Evolutionary conservation across 805 yeast species (phyloP).

Genomic region (Lachancea sp.): DNA sequence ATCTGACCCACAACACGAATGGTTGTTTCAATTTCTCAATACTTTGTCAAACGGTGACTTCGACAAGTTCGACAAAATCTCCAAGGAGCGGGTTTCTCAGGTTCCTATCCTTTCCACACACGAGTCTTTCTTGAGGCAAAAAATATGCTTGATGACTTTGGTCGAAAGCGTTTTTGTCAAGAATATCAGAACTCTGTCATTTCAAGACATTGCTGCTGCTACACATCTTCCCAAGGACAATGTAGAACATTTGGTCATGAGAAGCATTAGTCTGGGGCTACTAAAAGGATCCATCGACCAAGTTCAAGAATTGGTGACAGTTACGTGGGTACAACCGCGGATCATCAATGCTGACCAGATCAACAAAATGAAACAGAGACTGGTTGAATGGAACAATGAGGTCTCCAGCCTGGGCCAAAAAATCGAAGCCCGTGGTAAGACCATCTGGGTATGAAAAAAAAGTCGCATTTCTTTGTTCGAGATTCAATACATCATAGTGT

Average conservation of each 20-base stretch:
- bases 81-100: slow-evolving; percentile 35
- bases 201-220: slow-evolving; percentile 66
- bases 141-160: slow-evolving; percentile 86
- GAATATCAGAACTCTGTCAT: slow-evolving; percentile 64
- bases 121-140: slow-evolving; percentile 71
- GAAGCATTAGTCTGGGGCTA: slow-evolving; percentile 77
- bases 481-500: slow-evolving; percentile 9
- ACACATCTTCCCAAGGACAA: slow-evolving; percentile 54
- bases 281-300: slow-evolving; percentile 90
- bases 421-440: slow-evolving; percentile 56
- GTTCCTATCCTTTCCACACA: slow-evolving; percentile 53
- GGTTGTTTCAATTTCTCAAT: slow-evolving; percentile 68
- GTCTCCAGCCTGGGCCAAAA: slow-evolving; percentile 60
- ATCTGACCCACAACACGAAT: slow-evolving; percentile 44
- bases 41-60: slow-evolving; percentile 77
- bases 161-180: slow-evolving; percentile 82
- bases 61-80: slow-evolving; percentile 49
- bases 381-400: slow-evolving; percentile 70
- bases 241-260: slow-evolving; percentile 88
- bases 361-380: slow-evolving; percentile 61
- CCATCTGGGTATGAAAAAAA: slow-evolving; percentile 56
- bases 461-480: too few species aligned
- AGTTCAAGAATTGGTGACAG: slow-evolving; percentile 66
- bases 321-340: slow-evolving; percentile 95
- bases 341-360: slow-evolving; percentile 81